Evolutionary conservation across 495 filamentous ascomycete genomes (phyloP), one percentile per base, ranked within the genome.

Genomic region (Penicillium crystallinum): DNA sequence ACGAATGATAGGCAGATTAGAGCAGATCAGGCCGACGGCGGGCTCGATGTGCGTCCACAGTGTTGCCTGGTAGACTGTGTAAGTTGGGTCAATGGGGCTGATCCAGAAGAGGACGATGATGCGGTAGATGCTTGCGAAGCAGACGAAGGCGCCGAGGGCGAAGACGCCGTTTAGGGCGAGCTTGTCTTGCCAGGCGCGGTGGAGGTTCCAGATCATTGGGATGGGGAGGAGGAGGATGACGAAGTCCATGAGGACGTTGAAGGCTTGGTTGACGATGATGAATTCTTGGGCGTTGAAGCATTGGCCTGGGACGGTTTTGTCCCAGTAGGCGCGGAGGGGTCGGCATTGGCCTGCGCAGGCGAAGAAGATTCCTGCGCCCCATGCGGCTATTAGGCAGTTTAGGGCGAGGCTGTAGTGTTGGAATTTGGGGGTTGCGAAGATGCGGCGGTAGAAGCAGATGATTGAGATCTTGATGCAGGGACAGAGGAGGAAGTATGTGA

Each of bases 41-140:
- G 81, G 70, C 62, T 86, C 81, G 43, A 79, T 70, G 33, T 78
- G 75, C 21, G 77, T 81, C 82, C 82, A 86, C 31, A 77, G 72
- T 0, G 77, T 77, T 1, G 74, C 71, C 45, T 78, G 70, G 42
- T 81, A 77, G 47, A 72, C 62, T 3, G 67, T 73, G 41, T 82
- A 76, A 1, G 53, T 79, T 22, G 62, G 76, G 62, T 70, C 72
- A 1, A 37, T 21, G 6, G 73, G 72, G 17, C 76, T 65, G 54
- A 82, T 73, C 45, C 75, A 76, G 53, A 81, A 77, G 27, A 84
- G 73, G 1, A 79, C 82, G 52, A 83, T 76, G 48, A 82, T 76
- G 45, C 81, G 72, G 51, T 76, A 71, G 53, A 77, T 73, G 27
- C 67, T 71, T 6, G 73, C 72, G 54, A 70, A 64, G 75, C 72